phyloP scores from a whole-genome alignment of 306 rosid species.

The Coriaria nepalensis region DNA sequence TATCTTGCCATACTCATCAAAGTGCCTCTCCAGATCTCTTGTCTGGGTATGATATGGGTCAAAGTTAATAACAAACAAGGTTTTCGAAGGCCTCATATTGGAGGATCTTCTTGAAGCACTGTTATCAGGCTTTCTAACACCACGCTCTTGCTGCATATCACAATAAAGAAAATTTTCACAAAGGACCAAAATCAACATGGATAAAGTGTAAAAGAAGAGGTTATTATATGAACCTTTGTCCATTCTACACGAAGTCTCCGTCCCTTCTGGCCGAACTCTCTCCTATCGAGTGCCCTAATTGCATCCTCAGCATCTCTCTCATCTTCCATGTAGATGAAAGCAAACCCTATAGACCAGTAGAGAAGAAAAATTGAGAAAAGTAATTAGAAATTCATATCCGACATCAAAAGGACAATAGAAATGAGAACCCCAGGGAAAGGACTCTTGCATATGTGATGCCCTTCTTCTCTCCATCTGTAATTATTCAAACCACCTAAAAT shows the following conservation, averaged over 20 bases:
- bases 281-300: constrained; percentile 67
- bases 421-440: constrained; percentile 19
- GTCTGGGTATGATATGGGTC: constrained; percentile 86
- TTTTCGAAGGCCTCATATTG: constrained; percentile 69
- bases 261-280: constrained; percentile 84
- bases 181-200: neutral
- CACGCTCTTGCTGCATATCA: constrained; percentile 63
- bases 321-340: constrained; percentile 95
- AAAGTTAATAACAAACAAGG: constrained; percentile 88
- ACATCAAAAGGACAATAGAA: constrained; percentile 9
- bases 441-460: constrained; percentile 23
- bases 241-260: constrained; percentile 98
- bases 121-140: constrained; percentile 60
- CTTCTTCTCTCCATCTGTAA: constrained; percentile 27
- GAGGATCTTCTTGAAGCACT: constrained; percentile 62
- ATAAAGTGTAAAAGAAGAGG: neutral
- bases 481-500: constrained; percentile 31
- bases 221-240: constrained; percentile 52
- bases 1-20: constrained; percentile 90
- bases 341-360: constrained; percentile 51
- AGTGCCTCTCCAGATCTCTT: constrained; percentile 94
- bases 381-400: constrained; percentile 1
- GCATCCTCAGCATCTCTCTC: constrained; percentile 98
- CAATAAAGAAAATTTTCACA: constrained; percentile 1
- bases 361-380: constrained; percentile 13